Base-by-base conservation (phyloP, 2,329 filamentous ascomycete species). In the Atkinsonella hypoxylon region DNA sequence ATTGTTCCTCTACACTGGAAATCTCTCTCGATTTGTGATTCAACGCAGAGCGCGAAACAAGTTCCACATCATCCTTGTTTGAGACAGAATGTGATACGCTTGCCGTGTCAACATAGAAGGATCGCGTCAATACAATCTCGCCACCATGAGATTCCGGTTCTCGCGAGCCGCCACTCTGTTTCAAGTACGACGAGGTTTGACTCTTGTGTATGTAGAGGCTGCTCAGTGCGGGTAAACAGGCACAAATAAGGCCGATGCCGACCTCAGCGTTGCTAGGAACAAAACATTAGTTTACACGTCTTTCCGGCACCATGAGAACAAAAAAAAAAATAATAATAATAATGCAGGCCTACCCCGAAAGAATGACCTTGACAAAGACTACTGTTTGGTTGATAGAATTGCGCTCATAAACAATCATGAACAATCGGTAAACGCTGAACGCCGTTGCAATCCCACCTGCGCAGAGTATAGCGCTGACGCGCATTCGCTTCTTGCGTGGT, bases 391-490 rank as follows among this genome's bases (percentile, higher is more conserved):
- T 62, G 2, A 39, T 1, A 2, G 60, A 60, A 7, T 56, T 53
- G 11, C 57, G 57, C 7, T 63, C 52, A 0, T 45, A 20, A 2
- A 64, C 31, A 41, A 64, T 58, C 51, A 64, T 50, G 10, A 53
- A 53, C 2, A 64, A 49, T 10, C 63, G 60, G 32, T 62, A 63
- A 20, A 65, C 50, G 36, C 61, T 64, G 11, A 64, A 63, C 0
- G 53, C 63, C 1, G 63, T 66, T 11, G 64, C 63, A 20, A 64
- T 39, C 9, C 64, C 64, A 9, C 64, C 62, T 0, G 62, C 62
- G 47, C 61, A 58, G 7, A 66, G 55, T 39, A 66, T 57, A 15
- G 53, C 61, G 13, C 55, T 54, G 7, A 66, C 60, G 1, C 58
- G 60, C 5, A 68, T 48, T 47, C 62, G 59, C 56, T 60, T 63